Evolutionary conservation across 345 rosid species (phyloP).

Genomic region (Mercurialis annua): DNA sequence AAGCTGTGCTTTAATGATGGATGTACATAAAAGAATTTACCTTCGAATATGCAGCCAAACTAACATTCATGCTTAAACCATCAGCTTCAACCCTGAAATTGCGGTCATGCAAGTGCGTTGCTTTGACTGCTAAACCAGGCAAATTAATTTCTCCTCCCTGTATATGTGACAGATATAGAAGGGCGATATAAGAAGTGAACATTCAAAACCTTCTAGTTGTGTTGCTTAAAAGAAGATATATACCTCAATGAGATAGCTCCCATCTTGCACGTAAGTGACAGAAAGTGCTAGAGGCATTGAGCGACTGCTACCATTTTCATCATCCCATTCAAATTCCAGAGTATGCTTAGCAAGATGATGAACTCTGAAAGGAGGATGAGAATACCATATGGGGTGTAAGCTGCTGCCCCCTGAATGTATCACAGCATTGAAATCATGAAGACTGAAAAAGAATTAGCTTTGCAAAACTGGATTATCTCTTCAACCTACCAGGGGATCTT

Average conservation of each 20-base stretch:
- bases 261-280: constrained; percentile 50
- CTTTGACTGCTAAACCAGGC: constrained; percentile 46
- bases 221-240: constrained; percentile 13
- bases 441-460: constrained; percentile 7
- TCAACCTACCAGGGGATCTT: constrained; percentile 48
- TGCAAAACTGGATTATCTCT: constrained; percentile 17
- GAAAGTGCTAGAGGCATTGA: constrained; percentile 43
- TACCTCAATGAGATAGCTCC: constrained; percentile 71
- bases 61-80: constrained; percentile 49
- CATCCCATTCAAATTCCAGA: constrained; percentile 74
- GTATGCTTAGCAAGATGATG: constrained; percentile 56
- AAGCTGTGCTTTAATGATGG: background rate
- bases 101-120: constrained; percentile 36
- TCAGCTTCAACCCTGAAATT: constrained; percentile 63
- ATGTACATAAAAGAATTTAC: constrained; percentile 34
- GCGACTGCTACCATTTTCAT: constrained; percentile 44
- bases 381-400: constrained; percentile 58
- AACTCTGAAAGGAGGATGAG: constrained; percentile 76
- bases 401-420: constrained; percentile 46
- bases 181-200: background rate
- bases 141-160: constrained; percentile 55
- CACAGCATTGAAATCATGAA: constrained; percentile 21
- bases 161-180: constrained; percentile 11
- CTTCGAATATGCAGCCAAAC: constrained; percentile 60
- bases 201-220: constrained; percentile 12